Evolutionary conservation across 495 filamentous ascomycete genomes (phyloP).

Genomic region (Annulohypoxylon nitens): DNA sequence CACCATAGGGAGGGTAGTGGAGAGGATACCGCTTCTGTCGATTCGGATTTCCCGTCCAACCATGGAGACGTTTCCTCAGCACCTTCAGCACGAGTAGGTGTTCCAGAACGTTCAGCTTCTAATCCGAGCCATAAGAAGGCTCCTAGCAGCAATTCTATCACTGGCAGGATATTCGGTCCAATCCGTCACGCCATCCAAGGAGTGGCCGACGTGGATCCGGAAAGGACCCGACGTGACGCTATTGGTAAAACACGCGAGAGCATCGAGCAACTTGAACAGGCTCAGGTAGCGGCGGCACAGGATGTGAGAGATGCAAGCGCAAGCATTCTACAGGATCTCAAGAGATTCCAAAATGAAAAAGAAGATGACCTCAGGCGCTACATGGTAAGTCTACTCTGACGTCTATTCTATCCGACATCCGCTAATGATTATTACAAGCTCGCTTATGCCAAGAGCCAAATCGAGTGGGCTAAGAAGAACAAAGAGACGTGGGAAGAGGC

Average conservation of each 20-base stretch:
- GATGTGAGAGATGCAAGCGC: constrained; percentile 92
- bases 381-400: constrained; percentile 76
- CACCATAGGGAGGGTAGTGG: constrained; percentile 62
- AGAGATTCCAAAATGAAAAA: constrained; percentile 92
- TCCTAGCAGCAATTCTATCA: constrained; percentile 81
- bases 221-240: constrained; percentile 89
- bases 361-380: constrained; percentile 93
- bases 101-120: constrained; percentile 59
- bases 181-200: constrained; percentile 96
- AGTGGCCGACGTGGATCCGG: constrained; percentile 94
- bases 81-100: constrained; percentile 72
- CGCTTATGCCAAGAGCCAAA: constrained; percentile 91
- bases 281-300: constrained; percentile 83
- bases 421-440: constrained; percentile 67
- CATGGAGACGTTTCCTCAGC: constrained; percentile 75
- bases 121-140: constrained; percentile 74
- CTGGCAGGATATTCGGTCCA: constrained; percentile 93
- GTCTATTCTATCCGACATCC: not conserved
- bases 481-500: constrained; percentile 97
- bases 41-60: constrained; percentile 94
- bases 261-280: constrained; percentile 83
- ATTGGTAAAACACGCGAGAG: constrained; percentile 93
- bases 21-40: constrained; percentile 84
- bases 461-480: constrained; percentile 98
- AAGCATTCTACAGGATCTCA: constrained; percentile 87